These are phyloP conservation scores for Aspergillus oerlinghausenensis DNA, from an alignment of 2,329 filamentous ascomycete genomes.

Conservation along the genomic window DNA sequence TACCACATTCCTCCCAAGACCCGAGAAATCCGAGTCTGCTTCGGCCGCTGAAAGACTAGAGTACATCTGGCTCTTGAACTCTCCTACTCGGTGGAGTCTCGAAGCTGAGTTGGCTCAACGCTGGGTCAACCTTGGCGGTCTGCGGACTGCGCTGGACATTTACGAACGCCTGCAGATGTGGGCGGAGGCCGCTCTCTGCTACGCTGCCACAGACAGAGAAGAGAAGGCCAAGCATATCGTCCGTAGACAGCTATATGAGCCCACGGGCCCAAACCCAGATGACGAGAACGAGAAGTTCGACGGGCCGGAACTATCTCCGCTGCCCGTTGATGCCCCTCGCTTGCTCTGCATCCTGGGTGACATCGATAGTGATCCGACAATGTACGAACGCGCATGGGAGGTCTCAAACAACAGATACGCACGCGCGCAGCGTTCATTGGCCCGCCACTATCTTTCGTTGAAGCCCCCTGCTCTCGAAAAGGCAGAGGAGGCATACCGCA, in stretches of 20 bases:
- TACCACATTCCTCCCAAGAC: slow-evolving; percentile 74
- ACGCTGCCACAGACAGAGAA: slow-evolving; percentile 73
- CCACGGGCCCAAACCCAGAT: slow-evolving; percentile 45
- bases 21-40: slow-evolving; percentile 72
- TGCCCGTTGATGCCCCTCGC: slow-evolving; percentile 77
- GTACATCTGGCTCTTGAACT: slow-evolving; percentile 78
- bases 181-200: slow-evolving; percentile 90
- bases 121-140: slow-evolving; percentile 85
- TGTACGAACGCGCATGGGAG: slow-evolving; percentile 85
- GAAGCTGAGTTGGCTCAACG: slow-evolving; percentile 87
- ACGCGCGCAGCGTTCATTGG: slow-evolving; percentile 81
- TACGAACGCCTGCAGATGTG: slow-evolving; percentile 91
- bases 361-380: slow-evolving; percentile 65
- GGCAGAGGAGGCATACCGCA: slow-evolving; percentile 72
- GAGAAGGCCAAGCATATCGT: slow-evolving; percentile 75
- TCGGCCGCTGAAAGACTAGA: slow-evolving; percentile 66
- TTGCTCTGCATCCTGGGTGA: slow-evolving; percentile 93
- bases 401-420: slow-evolving; percentile 77
- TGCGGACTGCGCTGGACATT: slow-evolving; percentile 88
- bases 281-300: slow-evolving; percentile 55
- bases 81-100: slow-evolving; percentile 86
- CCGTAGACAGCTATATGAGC: slow-evolving; percentile 72
- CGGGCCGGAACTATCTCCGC: slow-evolving; percentile 64
- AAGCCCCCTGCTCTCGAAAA: slow-evolving; percentile 58
- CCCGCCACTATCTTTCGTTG: slow-evolving; percentile 66